phyloP scores from a whole-genome alignment of 306 rosid genomes.

The Cajanus cajan region DNA sequence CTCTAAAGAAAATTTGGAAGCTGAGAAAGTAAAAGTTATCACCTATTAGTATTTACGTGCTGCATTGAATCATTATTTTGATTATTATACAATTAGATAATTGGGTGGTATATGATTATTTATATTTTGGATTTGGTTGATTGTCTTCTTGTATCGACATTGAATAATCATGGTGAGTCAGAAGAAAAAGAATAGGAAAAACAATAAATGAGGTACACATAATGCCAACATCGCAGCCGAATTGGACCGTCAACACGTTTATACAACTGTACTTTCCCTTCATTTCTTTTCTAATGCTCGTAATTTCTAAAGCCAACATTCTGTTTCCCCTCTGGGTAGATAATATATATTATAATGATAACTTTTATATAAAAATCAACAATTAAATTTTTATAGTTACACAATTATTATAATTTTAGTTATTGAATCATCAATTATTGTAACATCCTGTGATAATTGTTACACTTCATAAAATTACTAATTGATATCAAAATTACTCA shows the following conservation, averaged over 20 bases:
- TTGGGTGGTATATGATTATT: not conserved
- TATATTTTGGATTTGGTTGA: not conserved
- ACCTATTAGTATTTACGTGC: not conserved
- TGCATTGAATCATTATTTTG: not conserved
- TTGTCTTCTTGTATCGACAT: not conserved
- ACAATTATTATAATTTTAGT: no score
- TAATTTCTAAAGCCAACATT: no score
- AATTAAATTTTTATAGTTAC: no score
- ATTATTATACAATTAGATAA: not conserved
- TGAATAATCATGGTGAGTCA: not conserved
- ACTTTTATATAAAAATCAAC: no score
- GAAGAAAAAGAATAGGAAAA: not conserved
- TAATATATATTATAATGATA: no score
- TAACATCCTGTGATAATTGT: no score
- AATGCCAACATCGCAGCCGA: slow-evolving; percentile 3
- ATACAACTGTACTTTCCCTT: not conserved
- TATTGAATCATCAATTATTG: no score
- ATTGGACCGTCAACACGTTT: not conserved
- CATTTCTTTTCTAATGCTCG: not conserved
- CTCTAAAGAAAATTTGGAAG: not conserved
- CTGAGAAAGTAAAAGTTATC: not conserved
- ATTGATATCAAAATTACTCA: no score
- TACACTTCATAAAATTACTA: no score
- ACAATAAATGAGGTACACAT: not conserved
- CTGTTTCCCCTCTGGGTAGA: no score